These are phyloP conservation scores for Geotrichum klebahnii DNA, from an alignment of 1,139 yeast genomes.

Conservation along the genomic window DNA sequence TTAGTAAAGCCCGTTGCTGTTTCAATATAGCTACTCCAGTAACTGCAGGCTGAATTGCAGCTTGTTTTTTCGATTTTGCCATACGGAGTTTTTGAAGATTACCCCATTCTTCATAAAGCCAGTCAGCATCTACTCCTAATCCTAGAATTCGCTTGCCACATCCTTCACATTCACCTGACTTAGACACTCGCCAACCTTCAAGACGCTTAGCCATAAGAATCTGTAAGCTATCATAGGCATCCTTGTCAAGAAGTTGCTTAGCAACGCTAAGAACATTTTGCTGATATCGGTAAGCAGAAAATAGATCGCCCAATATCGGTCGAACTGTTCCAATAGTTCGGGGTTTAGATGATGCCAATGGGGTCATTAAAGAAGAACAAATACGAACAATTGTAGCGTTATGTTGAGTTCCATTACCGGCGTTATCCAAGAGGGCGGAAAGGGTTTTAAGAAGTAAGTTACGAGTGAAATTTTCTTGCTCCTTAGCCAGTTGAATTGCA, in stretches of 20 bases:
- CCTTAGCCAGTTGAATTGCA: slow-evolving; percentile 7
- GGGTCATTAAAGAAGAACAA: slow-evolving; percentile 30
- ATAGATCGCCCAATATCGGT: slow-evolving; percentile 57
- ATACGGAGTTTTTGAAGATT: slow-evolving; percentile 25
- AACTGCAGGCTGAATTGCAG: neutral
- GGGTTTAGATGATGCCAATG: slow-evolving; percentile 25
- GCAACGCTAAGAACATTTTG: slow-evolving; percentile 54
- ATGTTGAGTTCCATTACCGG: slow-evolving; percentile 27
- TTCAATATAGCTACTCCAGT: slow-evolving; percentile 4
- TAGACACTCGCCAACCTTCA: slow-evolving; percentile 58
- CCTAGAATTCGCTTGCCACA: slow-evolving; percentile 72
- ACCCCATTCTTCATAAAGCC: slow-evolving; percentile 38
- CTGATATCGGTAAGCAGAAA: slow-evolving; percentile 62
- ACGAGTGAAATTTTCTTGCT: slow-evolving; percentile 24
- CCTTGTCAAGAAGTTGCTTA: slow-evolving; percentile 52
- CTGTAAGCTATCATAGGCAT: slow-evolving; percentile 48
- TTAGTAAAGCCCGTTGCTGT: slow-evolving; percentile 13
- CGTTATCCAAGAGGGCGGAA: slow-evolving; percentile 29
- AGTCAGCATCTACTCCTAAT: slow-evolving; percentile 44
- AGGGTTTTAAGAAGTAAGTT: slow-evolving; percentile 28
- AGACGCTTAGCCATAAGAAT: slow-evolving; percentile 43
- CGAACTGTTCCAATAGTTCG: slow-evolving; percentile 45
- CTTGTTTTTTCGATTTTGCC: slow-evolving; percentile 6
- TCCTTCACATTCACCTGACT: slow-evolving; percentile 56
- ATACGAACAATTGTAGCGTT: slow-evolving; percentile 31